Conservation (phyloP, 1,284 basidiomycete genomes). For the Ganoderma meredithae region DNA sequence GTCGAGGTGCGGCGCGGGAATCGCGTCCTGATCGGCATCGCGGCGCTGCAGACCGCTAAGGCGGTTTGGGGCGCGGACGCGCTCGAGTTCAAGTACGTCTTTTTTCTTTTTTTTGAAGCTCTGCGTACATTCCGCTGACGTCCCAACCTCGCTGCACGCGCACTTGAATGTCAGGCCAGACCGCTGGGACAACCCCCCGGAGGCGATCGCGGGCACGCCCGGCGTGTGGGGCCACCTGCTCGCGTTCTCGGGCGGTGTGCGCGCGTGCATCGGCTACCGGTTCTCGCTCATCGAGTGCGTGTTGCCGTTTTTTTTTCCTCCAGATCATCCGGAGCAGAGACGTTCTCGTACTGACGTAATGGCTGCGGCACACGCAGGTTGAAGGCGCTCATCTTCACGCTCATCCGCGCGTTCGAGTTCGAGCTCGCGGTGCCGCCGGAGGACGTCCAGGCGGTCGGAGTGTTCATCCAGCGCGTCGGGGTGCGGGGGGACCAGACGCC, state of each 20-base stretch:
- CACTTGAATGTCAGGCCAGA: conserved; percentile 52
- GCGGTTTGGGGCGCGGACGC: conserved; percentile 65
- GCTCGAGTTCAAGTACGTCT: conserved; percentile 53
- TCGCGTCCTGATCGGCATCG: conserved; percentile 55
- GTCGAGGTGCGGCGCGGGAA: conserved; percentile 54
- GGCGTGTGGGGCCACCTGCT: conserved; percentile 67
- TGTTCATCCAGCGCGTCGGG: conserved; percentile 33
- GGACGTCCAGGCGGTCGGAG: conserved; percentile 23
- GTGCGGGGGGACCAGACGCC: conserved; percentile 25
- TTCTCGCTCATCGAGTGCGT: conserved; percentile 74
- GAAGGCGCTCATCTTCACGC: conserved; percentile 63
- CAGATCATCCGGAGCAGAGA: no score
- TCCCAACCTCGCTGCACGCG: not conserved
- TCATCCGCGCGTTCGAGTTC: conserved; percentile 65
- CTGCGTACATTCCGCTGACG: not conserved
- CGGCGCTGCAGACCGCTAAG: conserved; percentile 52
- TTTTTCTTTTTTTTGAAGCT: not conserved
- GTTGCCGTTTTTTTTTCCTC: no score
- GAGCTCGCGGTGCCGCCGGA: conserved; percentile 51
- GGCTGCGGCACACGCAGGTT: conserved; percentile 47
- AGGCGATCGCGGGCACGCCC: conserved; percentile 54
- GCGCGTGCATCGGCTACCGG: conserved; percentile 73
- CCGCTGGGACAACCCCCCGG: conserved; percentile 61
- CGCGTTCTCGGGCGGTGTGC: conserved; percentile 67
- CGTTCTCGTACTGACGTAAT: no score